A percentile compares a stretch with the other conserved stretches of the same genome.
Conservation (phyloP, 2,329 filamentous ascomycete species). For the Bipolaris cookei region DNA sequence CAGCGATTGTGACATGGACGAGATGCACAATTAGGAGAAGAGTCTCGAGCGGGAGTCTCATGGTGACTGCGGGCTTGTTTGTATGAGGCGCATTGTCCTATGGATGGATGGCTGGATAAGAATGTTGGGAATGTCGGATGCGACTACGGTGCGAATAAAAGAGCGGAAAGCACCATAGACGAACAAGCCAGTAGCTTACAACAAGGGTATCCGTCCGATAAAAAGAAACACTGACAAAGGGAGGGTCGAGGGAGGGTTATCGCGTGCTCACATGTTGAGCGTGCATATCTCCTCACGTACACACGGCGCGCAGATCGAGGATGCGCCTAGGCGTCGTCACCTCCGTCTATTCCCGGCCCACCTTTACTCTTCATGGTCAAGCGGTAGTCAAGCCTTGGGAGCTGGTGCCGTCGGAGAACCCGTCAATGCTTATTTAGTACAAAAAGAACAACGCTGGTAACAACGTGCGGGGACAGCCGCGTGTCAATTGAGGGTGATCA, state of each 20-base stretch:
- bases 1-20: neutral
- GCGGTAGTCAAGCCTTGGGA: slow-evolving; percentile 1
- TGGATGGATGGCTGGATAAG: neutral
- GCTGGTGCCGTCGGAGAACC: neutral
- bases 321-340: slow-evolving; percentile 9
- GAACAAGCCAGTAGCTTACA: neutral
- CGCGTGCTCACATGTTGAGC: slow-evolving; percentile 11
- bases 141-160: neutral
- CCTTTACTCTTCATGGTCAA: slow-evolving; percentile 1
- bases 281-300: slow-evolving; percentile 3
- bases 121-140: neutral
- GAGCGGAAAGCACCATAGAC: neutral
- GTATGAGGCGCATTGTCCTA: slow-evolving; percentile 12
- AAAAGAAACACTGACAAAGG: neutral
- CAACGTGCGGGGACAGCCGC: slow-evolving; percentile 3
- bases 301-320: slow-evolving; percentile 7
- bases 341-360: slow-evolving; percentile 3
- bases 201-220: neutral
- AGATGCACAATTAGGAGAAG: neutral
- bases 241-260: slow-evolving; percentile 1
- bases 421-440: slow-evolving; percentile 1
- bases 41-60: slow-evolving; percentile 8
- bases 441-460: neutral
- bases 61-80: slow-evolving; percentile 6
- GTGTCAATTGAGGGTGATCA: neutral